Conservation (phyloP, 805 yeast genomes). For the Kockiozyma suomiensis region DNA sequence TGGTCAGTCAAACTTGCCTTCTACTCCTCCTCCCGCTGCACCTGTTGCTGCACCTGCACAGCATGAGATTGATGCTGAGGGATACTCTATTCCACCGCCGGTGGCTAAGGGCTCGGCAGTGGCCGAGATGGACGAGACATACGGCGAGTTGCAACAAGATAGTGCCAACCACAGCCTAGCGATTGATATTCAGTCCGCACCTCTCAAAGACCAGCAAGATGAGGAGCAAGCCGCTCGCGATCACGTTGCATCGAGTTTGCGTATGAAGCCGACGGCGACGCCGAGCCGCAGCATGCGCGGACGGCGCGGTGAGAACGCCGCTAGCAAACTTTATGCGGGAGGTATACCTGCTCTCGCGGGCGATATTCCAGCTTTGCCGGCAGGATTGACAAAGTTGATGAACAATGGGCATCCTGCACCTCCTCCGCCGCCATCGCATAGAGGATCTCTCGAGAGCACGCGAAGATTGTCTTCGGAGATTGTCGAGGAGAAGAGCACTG, state of each 20-base stretch:
- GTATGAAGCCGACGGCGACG: conserved; percentile 40
- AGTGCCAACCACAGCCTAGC: conserved; percentile 18
- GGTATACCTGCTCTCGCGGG: conserved; percentile 5
- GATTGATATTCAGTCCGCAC: conserved; percentile 36
- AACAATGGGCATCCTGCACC: conserved; percentile 20
- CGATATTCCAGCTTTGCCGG: conserved; percentile 1
- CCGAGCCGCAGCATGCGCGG: conserved; percentile 38
- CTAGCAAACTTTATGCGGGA: conserved; percentile 38
- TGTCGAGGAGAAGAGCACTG: background rate
- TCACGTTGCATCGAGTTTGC: conserved; percentile 40
- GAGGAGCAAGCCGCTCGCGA: conserved; percentile 40
- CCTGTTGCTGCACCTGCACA: background rate
- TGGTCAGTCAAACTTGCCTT: conserved; percentile 8
- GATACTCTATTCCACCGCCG: conserved; percentile 34
- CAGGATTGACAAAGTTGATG: background rate
- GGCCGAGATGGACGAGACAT: conserved; percentile 16
- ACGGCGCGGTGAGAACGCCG: conserved; percentile 38
- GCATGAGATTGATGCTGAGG: conserved; percentile 27
- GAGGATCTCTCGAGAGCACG: conserved; percentile 6
- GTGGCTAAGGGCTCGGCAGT: conserved; percentile 31
- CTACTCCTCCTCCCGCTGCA: conserved; percentile 3
- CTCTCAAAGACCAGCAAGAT: conserved; percentile 36
- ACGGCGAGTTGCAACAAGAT: conserved; percentile 1
- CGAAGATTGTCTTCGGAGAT: background rate
- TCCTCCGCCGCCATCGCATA: conserved; percentile 23